Conservation (phyloP, 192 early-diverging fungal species). For the Rhizophagus sp. region DNA sequence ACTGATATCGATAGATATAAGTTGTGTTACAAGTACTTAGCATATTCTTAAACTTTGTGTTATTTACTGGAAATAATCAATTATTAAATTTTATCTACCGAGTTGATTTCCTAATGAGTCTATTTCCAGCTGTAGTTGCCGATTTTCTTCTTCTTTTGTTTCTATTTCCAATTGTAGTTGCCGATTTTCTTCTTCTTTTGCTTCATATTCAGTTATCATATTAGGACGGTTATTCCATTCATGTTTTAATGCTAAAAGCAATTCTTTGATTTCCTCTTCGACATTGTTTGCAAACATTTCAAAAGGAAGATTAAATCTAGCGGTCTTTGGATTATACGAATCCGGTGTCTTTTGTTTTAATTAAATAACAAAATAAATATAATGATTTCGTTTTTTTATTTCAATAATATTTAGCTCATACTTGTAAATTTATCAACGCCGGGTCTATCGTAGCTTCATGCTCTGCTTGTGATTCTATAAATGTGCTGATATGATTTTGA, state of each 20-base stretch:
- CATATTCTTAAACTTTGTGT: not conserved
- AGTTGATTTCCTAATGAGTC: slow-evolving; percentile 2
- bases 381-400: not conserved
- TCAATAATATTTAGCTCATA: not conserved
- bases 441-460: slow-evolving; percentile 5
- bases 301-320: slow-evolving; percentile 10
- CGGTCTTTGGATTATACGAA: slow-evolving; percentile 9
- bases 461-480: not conserved
- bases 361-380: not conserved
- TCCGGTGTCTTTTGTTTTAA: slow-evolving; percentile 10
- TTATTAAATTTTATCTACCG: not conserved
- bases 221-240: slow-evolving; percentile 16
- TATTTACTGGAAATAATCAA: not conserved
- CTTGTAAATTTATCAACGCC: not conserved
- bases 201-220: not conserved
- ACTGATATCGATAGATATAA: not conserved
- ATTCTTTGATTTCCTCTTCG: slow-evolving; percentile 17
- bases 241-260: slow-evolving; percentile 2
- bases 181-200: slow-evolving; percentile 1
- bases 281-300: slow-evolving; percentile 27
- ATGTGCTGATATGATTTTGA: slow-evolving; percentile 5
- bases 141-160: slow-evolving; percentile 2
- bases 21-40: not conserved
- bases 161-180: slow-evolving; percentile 10
- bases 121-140: slow-evolving; percentile 5